phyloP scores from a whole-genome alignment of 192 early-diverging fungal species.

The Allomyces arbusculus region DNA sequence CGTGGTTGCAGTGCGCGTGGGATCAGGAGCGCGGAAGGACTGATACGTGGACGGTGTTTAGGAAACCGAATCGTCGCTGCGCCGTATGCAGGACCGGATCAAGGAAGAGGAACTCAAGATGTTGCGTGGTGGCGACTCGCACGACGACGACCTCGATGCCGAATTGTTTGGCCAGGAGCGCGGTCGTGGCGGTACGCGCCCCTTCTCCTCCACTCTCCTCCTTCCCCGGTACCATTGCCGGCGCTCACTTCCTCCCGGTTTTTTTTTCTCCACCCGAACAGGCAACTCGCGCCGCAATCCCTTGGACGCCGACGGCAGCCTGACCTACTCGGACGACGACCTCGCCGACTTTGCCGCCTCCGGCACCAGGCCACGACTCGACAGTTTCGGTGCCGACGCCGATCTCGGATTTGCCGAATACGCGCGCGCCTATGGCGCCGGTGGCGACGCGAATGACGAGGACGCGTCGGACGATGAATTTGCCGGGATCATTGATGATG shows the following conservation, averaged over 20 bases:
- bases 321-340: too few species aligned
- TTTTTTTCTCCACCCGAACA: too few species aligned
- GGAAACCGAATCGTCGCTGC: constrained; percentile 24
- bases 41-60: background rate
- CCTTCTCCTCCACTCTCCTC: too few species aligned
- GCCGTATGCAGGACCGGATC: constrained; percentile 25
- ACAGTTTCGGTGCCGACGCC: too few species aligned
- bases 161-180: background rate
- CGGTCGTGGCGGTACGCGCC: too few species aligned
- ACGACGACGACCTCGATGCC: constrained; percentile 1
- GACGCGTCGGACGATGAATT: constrained; percentile 3
- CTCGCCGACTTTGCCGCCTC: too few species aligned
- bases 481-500: constrained; percentile 1
- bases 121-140: constrained; percentile 10
- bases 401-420: background rate
- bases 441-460: constrained; percentile 5
- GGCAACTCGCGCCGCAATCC: too few species aligned
- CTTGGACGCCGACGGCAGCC: too few species aligned
- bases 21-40: too few species aligned
- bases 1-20: background rate
- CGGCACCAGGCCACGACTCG: too few species aligned
- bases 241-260: too few species aligned
- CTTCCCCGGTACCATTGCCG: too few species aligned
- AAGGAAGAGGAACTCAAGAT: constrained; percentile 29
- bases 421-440: constrained; percentile 3